Evolutionary conservation across 1,284 basidiomycete genomes (phyloP).

Genomic region (Trichosporon sp.): DNA sequence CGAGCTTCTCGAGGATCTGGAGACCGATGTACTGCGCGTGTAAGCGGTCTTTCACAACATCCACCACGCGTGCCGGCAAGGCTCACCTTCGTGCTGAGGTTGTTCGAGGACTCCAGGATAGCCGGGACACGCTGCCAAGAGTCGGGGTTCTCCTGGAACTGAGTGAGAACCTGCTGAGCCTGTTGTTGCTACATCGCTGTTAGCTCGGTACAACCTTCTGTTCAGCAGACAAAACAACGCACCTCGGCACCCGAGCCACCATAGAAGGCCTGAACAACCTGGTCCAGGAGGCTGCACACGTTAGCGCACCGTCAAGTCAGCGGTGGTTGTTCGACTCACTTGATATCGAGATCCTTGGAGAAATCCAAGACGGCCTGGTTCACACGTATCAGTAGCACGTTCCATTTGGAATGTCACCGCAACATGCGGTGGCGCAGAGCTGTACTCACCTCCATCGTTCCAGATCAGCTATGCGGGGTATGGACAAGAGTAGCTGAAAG

Average conservation of each 20-base stretch:
- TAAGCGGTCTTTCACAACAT: background rate
- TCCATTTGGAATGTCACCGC: background rate
- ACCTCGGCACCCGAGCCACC: slow-evolving; percentile 72
- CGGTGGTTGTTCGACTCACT: slow-evolving; percentile 25
- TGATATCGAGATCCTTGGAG: slow-evolving; percentile 75
- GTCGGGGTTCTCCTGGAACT: slow-evolving; percentile 96
- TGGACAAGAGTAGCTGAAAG: background rate
- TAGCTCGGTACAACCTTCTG: background rate
- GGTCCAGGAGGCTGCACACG: slow-evolving; percentile 62
- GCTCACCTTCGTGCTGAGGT: slow-evolving; percentile 83
- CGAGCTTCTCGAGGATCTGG: slow-evolving; percentile 91
- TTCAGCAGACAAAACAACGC: slow-evolving; percentile 28
- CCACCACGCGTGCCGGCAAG: background rate
- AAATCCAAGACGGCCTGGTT: slow-evolving; percentile 77
- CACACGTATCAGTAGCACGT: slow-evolving; percentile 18
- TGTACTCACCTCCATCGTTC: slow-evolving; percentile 41
- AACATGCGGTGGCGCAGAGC: background rate
- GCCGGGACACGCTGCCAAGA: slow-evolving; percentile 96
- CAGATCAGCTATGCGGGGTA: background rate
- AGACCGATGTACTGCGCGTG: slow-evolving; percentile 78
- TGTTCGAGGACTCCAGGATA: slow-evolving; percentile 79
- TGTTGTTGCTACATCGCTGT: slow-evolving; percentile 67
- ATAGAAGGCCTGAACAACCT: slow-evolving; percentile 78
- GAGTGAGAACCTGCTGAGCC: slow-evolving; percentile 84
- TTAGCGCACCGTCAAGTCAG: background rate